Evolutionary conservation across 1,284 basidiomycete species (phyloP).

Genomic region (Tremellales sp.): DNA sequence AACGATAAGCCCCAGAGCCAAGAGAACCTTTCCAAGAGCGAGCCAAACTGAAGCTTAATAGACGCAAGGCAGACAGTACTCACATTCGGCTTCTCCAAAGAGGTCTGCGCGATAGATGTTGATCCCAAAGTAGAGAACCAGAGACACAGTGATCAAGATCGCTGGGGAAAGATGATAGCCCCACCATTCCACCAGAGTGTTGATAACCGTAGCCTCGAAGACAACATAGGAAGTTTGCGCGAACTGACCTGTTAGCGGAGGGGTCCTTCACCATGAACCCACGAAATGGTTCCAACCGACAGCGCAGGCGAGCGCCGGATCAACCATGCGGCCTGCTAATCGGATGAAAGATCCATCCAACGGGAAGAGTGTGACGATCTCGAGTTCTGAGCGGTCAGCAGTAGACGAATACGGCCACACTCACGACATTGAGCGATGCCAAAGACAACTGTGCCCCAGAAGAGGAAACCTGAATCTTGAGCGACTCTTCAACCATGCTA

Average conservation of each 20-base stretch:
- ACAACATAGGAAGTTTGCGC: constrained; percentile 48
- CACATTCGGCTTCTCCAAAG: constrained; percentile 38
- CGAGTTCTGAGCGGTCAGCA: constrained; percentile 10
- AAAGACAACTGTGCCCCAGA: constrained; percentile 24
- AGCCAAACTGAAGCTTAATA: constrained; percentile 30
- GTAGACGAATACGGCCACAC: not conserved
- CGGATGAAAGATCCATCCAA: constrained; percentile 24
- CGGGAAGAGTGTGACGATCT: constrained; percentile 25
- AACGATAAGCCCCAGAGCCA: constrained; percentile 52
- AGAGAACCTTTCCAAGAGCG: constrained; percentile 30
- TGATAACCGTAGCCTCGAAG: constrained; percentile 24
- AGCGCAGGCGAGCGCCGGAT: constrained; percentile 21
- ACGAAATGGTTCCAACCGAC: constrained; percentile 29
- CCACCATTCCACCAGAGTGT: constrained; percentile 31
- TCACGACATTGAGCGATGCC: constrained; percentile 23
- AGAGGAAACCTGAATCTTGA: constrained; percentile 10
- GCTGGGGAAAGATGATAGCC: constrained; percentile 32
- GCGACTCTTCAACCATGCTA: not conserved
- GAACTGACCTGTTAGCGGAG: no score
- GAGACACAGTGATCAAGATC: constrained; percentile 48
- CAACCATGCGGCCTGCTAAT: constrained; percentile 25
- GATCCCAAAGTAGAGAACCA: constrained; percentile 46
- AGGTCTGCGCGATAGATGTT: constrained; percentile 46
- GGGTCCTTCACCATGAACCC: no score
- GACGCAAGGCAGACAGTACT: not conserved